phyloP scores from a whole-genome alignment of 2,329 filamentous ascomycete genomes.

The Neopestalotiopsis sp. region DNA sequence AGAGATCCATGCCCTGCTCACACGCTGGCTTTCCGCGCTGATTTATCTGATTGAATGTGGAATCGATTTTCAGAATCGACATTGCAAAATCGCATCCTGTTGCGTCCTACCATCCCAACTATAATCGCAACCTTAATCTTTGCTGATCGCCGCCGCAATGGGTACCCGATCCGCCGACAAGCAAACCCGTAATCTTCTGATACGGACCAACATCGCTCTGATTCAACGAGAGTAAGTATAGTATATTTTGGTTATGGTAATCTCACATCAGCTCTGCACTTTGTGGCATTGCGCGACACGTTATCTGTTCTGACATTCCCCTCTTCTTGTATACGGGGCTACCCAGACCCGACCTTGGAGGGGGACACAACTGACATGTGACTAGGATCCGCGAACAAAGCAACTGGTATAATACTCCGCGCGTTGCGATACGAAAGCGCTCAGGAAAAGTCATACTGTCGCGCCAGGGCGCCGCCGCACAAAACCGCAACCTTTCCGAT shows the following conservation, averaged over 20 bases:
- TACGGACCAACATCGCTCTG: conserved; percentile 53
- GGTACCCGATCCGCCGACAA: conserved; percentile 25
- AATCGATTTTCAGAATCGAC: not conserved
- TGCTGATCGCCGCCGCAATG: conserved; percentile 11
- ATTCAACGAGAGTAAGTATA: conserved; percentile 52
- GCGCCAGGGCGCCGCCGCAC: conserved; percentile 27
- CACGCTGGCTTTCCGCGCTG: not conserved
- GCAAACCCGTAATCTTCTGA: conserved; percentile 45
- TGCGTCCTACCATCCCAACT: not conserved
- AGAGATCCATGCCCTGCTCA: not conserved
- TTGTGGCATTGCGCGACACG: not conserved
- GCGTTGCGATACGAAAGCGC: conserved; percentile 33
- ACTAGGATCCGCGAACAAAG: conserved; percentile 32
- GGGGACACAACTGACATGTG: conserved; percentile 11
- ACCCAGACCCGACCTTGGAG: too few species aligned
- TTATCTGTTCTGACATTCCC: too few species aligned
- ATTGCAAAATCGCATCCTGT: not conserved
- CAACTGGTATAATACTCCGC: conserved; percentile 33
- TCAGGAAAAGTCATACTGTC: conserved; percentile 32
- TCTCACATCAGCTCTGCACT: not conserved
- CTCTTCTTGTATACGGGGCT: too few species aligned
- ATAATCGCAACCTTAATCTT: not conserved
- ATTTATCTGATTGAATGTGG: not conserved
- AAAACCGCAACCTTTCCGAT: conserved; percentile 22
- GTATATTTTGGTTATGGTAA: not conserved